Evolutionary conservation across 2,329 filamentous ascomycete species (phyloP), one percentile per base, ranked within the genome.

Genomic region (Herpomyces periplanetae): DNA sequence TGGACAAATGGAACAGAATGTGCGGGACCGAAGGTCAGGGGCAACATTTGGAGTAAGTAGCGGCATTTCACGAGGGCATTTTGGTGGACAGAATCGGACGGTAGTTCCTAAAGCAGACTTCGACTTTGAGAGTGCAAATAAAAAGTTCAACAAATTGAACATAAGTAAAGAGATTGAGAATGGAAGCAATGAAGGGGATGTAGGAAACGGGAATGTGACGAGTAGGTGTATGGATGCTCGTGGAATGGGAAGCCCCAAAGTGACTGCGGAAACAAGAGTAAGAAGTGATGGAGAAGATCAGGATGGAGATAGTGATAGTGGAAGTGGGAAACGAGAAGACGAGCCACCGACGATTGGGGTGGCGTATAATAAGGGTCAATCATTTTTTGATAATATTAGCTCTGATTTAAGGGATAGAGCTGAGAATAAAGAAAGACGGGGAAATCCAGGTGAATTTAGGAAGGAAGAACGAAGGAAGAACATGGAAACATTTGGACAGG

Each of bases 351-450:
- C 36, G 9, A 24, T 29, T 5, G 41, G 45, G 13, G 35, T 40
- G 12, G 50, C 55, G 0, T 96, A 96, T 42, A 75, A 88, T 44
- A 87, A 71, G 40, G 50, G 59, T 3, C 57, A 45, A 3, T 87
- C 69, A 2, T 96, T 96, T 47, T 96, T 96, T 34, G 80, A 96
- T 41, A 88, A 96, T 38, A 88, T 96, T 27, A 85, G 69, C 1
- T 85, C 68, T 27, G 80, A 96, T 35, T 52, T 66, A 25, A 84
- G 65, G 37, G 80, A 96, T 27, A 57, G 80, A 16, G 58, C 66
- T 19, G 66, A 75, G 25, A 50, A 49, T 3, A 50, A 55, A 25
- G 55, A 57, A 34, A 18, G 24, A 18, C 20, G 27, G 19, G 47
- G 56, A n/a, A 61, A 63, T 22, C 71, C 69, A 13, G 57, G 65